A percentile compares a stretch with the other conserved stretches of the same genome.
These are phyloP conservation scores for Kwoniella pini DNA, from an alignment of 768 basidiomycete species.

Conservation along the genomic window DNA sequence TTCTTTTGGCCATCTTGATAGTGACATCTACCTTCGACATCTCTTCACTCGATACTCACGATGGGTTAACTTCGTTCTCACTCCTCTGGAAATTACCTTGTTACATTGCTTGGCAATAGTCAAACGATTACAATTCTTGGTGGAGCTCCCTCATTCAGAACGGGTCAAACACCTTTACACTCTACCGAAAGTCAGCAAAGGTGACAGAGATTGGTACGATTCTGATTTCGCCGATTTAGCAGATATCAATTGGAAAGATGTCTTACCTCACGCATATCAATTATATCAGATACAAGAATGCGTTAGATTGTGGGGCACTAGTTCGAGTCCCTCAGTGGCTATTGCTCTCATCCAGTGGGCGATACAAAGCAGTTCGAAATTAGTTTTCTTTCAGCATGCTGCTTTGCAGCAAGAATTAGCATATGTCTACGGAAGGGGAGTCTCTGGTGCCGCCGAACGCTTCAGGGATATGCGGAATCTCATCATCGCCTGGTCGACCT, in stretches of 20 bases:
- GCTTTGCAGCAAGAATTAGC: conserved; percentile 21
- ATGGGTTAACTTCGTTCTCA: conserved; percentile 2
- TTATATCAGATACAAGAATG: conserved; percentile 33
- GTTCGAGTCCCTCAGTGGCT: not conserved
- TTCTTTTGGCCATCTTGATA: conserved; percentile 19
- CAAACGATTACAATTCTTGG: conserved; percentile 8
- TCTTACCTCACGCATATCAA: conserved; percentile 19
- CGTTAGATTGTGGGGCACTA: conserved; percentile 18
- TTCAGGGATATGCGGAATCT: conserved; percentile 22
- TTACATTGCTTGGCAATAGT: conserved; percentile 1
- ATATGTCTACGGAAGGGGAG: conserved; percentile 7
- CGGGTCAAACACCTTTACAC: conserved; percentile 7
- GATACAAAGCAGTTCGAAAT: conserved; percentile 8
- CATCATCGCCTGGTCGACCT: conserved; percentile 38
- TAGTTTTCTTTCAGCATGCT: conserved; percentile 10
- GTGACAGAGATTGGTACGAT: conserved; percentile 17
- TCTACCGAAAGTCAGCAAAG: conserved; percentile 5
- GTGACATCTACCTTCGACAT: not conserved
- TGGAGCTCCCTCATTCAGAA: conserved; percentile 9
- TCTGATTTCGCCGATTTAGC: conserved; percentile 23
- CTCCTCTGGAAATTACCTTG: conserved; percentile 2
- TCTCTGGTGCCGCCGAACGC: conserved; percentile 8
- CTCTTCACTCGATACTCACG: not conserved
- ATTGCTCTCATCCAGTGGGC: conserved; percentile 24
- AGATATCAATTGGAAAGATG: conserved; percentile 22